Conservation (phyloP, 805 yeast genomes). For the Isabelozyma heimii region DNA sequence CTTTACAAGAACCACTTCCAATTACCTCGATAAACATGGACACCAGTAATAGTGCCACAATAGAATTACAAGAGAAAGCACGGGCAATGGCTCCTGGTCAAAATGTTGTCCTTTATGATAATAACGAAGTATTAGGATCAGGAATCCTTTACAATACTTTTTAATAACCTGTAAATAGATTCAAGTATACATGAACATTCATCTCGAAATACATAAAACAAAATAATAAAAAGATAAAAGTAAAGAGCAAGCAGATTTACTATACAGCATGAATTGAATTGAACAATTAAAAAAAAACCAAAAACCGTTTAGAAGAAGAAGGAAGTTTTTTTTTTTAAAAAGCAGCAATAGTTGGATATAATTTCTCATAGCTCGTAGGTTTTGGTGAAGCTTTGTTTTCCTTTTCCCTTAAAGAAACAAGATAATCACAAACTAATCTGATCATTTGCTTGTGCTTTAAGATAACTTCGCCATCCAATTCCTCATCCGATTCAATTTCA, state of each 20-base stretch:
- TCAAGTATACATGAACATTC: not conserved
- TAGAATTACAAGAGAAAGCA: constrained; percentile 44
- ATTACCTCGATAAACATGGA: constrained; percentile 22
- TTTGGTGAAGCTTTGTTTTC: constrained; percentile 4
- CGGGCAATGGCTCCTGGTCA: constrained; percentile 93
- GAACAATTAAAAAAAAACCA: not conserved
- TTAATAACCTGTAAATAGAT: constrained; percentile 2
- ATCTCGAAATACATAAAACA: not conserved
- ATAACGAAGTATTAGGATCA: constrained; percentile 64
- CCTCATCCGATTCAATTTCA: constrained; percentile 3
- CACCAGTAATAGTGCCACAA: constrained; percentile 13
- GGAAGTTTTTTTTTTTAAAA: constrained; percentile 18
- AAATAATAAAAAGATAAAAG: not conserved
- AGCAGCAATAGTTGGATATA: constrained; percentile 42
- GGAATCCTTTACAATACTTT: constrained; percentile 21
- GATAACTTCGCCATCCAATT: constrained; percentile 23
- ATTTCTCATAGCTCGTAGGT: constrained; percentile 8
- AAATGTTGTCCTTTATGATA: constrained; percentile 68
- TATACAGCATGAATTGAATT: not conserved
- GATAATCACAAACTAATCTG: constrained; percentile 28
- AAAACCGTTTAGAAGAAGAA: constrained; percentile 1
- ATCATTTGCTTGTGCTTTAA: constrained; percentile 36
- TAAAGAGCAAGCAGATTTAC: not conserved
- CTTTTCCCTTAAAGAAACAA: constrained; percentile 16
- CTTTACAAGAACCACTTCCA: constrained; percentile 59